Evolutionary conservation across 2,329 filamentous ascomycete species (phyloP).

Genomic region (Sordariomycetes sp.): DNA sequence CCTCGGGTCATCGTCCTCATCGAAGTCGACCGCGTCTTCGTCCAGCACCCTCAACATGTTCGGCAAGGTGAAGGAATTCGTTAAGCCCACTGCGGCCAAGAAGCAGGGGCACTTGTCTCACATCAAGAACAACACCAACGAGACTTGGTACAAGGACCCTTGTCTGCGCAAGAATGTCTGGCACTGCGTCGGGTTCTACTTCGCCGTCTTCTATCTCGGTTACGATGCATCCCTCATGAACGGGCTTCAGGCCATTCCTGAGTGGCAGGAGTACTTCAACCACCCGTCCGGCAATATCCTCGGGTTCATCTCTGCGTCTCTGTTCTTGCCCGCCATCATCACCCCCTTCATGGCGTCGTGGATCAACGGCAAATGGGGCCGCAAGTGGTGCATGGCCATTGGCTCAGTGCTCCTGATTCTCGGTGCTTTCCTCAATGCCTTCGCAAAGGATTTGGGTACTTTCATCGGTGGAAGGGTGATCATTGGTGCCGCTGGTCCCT

Average conservation of each 20-base stretch:
- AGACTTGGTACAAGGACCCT: no score
- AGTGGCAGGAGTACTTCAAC: slow-evolving; percentile 12
- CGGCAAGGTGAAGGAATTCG: no score
- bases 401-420: slow-evolving; percentile 15
- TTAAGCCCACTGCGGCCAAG: no score
- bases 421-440: slow-evolving; percentile 9
- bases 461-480: slow-evolving; percentile 41
- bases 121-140: no score
- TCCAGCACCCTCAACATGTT: no score
- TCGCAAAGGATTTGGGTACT: slow-evolving; percentile 24
- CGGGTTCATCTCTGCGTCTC: slow-evolving; percentile 23
- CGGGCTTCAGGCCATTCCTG: slow-evolving; percentile 7
- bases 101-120: no score
- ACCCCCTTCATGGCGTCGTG: slow-evolving; percentile 12
- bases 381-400: slow-evolving; percentile 14
- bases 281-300: slow-evolving; percentile 15
- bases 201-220: slow-evolving; percentile 5
- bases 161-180: no score
- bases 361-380: slow-evolving; percentile 14
- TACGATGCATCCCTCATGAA: slow-evolving; percentile 8
- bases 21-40: no score
- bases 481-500: slow-evolving; percentile 40
- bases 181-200: slow-evolving; percentile 5
- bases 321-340: slow-evolving; percentile 33
- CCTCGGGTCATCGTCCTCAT: no score